phyloP scores from a whole-genome alignment of 2,329 filamentous ascomycete genomes.

The Magnaporthales sp. region DNA sequence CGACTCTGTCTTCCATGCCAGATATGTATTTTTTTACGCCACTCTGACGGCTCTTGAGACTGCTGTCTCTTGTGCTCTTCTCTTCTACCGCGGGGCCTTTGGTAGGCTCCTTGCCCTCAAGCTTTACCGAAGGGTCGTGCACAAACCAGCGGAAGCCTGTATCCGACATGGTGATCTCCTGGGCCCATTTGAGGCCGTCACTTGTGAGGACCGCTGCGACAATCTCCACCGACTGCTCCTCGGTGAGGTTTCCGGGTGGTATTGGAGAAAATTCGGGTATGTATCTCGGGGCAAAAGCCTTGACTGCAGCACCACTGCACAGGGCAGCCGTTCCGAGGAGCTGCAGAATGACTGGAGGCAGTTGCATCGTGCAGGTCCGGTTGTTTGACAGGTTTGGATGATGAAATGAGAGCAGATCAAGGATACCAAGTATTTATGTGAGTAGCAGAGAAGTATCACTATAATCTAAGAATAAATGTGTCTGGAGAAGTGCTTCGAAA shows the following conservation, averaged over 20 bases:
- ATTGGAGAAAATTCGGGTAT: neutral
- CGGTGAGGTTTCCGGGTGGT: neutral
- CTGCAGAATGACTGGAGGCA: neutral
- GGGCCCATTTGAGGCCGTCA: neutral
- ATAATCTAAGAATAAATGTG: too few relatives aligned
- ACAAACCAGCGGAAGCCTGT: neutral
- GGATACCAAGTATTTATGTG: neutral
- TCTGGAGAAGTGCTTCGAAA: too few relatives aligned
- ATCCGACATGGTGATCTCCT: neutral
- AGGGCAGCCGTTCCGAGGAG: neutral
- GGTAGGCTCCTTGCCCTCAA: neutral
- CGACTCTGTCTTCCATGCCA: neutral
- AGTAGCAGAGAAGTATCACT: too few relatives aligned
- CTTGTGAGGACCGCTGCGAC: neutral
- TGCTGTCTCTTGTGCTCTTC: neutral
- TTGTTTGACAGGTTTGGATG: neutral
- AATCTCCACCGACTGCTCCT: neutral
- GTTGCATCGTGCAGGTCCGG: neutral
- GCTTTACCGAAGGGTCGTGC: neutral
- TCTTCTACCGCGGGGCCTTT: neutral
- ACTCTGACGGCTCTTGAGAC: neutral
- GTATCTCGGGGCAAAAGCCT: neutral
- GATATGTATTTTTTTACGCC: neutral
- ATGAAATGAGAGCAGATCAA: neutral
- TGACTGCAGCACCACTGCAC: neutral